Percentiles rank a stretch among this genome's conserved stretches.
phyloP scores from a whole-genome alignment of 228 moss, liverwort and hornwort genomes.

The Sphagnum magellanicum region DNA sequence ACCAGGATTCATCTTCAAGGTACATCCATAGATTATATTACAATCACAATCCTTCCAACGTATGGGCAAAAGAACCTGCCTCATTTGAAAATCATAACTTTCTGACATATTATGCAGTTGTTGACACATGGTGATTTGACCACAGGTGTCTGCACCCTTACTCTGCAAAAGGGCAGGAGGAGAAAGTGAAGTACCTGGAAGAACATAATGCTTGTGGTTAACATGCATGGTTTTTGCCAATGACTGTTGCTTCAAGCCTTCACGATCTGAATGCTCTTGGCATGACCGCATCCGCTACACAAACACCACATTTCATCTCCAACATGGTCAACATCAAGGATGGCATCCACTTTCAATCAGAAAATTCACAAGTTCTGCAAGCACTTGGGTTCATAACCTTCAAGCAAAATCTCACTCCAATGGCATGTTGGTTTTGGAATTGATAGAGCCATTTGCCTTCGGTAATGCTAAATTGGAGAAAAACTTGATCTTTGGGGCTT shows the following conservation, averaged over 20 bases:
- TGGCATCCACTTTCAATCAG: too few relatives aligned
- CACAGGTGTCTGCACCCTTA: too few relatives aligned
- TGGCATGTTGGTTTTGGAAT: too few relatives aligned
- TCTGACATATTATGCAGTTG: background rate
- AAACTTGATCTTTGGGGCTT: too few relatives aligned
- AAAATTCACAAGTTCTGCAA: too few relatives aligned
- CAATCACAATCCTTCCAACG: background rate
- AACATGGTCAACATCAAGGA: too few relatives aligned
- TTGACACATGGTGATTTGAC: background rate
- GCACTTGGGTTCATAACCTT: too few relatives aligned
- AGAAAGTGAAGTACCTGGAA: conserved; percentile 63
- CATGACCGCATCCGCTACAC: conserved; percentile 91
- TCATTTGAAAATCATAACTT: background rate
- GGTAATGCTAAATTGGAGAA: too few relatives aligned
- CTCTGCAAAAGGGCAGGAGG: conserved; percentile 14
- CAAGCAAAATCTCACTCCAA: too few relatives aligned
- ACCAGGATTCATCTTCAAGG: background rate
- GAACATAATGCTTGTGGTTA: conserved; percentile 93
- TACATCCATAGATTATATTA: background rate
- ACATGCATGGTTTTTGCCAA: conserved; percentile 94
- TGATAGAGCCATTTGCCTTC: too few relatives aligned
- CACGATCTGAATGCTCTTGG: conserved; percentile 99
- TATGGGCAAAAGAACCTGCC: background rate
- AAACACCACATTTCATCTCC: background rate
- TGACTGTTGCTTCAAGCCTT: conserved; percentile 98